A percentile compares a stretch with the other conserved stretches of the same genome.
Evolutionary conservation across 257 asterid species (phyloP).

Genomic region (Solanum piurae): DNA sequence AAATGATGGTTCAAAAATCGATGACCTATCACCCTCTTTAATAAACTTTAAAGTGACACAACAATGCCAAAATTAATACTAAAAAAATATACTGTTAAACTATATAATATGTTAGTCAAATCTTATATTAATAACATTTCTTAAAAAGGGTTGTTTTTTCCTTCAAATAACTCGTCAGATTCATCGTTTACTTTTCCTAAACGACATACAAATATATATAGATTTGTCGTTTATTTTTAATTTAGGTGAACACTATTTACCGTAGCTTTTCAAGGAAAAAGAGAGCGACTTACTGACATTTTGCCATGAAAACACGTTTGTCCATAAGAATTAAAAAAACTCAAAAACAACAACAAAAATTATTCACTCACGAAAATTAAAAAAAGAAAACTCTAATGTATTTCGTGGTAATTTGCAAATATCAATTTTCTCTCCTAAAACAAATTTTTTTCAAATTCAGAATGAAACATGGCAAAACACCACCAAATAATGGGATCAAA

Average conservation of each 20-base stretch:
- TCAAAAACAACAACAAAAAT: no score
- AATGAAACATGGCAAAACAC: not conserved
- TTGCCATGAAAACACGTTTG: not conserved
- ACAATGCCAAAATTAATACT: no score
- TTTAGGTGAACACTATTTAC: no score
- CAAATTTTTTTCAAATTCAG: not conserved
- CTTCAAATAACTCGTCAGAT: no score
- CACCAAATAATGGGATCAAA: not conserved
- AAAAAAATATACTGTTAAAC: not conserved
- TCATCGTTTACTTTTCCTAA: not conserved
- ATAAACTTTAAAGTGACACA: not conserved
- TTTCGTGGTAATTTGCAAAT: no score
- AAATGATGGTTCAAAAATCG: not conserved
- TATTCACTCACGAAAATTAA: no score
- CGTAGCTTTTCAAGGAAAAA: no score
- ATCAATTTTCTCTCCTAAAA: not conserved
- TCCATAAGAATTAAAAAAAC: accelerated
- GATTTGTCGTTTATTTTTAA: accelerated
- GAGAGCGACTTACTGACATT: no score
- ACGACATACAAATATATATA: no score
- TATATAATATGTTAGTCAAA: not conserved
- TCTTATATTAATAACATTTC: no score
- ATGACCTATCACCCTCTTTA: not conserved
- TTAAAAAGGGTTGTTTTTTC: no score
- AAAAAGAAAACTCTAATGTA: no score